Evolutionary conservation across 1,139 yeast species (phyloP), one percentile per base, ranked within the genome.

Genomic region (Nakaseomyces kungkrabaensis): DNA sequence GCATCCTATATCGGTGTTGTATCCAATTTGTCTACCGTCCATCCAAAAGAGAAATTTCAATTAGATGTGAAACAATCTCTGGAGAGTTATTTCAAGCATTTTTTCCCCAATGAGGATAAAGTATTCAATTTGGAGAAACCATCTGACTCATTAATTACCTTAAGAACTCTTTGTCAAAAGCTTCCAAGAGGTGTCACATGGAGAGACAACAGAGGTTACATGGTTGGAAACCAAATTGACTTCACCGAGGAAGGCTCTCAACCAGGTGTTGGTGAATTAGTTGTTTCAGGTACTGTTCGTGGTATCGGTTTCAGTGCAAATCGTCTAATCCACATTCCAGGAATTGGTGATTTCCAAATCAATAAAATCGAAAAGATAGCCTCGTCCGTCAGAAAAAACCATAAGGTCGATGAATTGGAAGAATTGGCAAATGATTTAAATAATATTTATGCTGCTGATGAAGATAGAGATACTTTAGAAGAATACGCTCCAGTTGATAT

Each of bases 141-240:
- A 22, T 73, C 85, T 3, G 98, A 92, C 56, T 76, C 85, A 25
- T 57, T 76, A 33, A 86, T 85, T 60, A 81, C 89, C 49, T 72
- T 85, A 38, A 78, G 98, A 63, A 72, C 75, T 3, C 61, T 94
- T 38, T 85, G 96, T 62, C 97, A 92, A 62, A 86, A 82, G 67
- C 78, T 82, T 61, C 98, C 98, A 31, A 83, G 82, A 63, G 81
- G 88, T 2, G 74, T 94, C 42, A 77, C 78, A 37, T 94, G 98
- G 98, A 81, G 98, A 70, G 97, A 92, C 59, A 72, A 82, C 27
- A 76, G 98, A 64, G 94, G 96, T 7, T 94, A 90, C 70, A 51
- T 92, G 54, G 75, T 92, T 22, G 94, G 95, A 1, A 95, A 88
- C 57, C 61, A 68, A 3, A 73, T 81, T 1, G 67, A 68, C 37